Evolutionary conservation across 2,329 filamentous ascomycete genomes (phyloP).

Genomic region (Trichoderma harzianum): DNA sequence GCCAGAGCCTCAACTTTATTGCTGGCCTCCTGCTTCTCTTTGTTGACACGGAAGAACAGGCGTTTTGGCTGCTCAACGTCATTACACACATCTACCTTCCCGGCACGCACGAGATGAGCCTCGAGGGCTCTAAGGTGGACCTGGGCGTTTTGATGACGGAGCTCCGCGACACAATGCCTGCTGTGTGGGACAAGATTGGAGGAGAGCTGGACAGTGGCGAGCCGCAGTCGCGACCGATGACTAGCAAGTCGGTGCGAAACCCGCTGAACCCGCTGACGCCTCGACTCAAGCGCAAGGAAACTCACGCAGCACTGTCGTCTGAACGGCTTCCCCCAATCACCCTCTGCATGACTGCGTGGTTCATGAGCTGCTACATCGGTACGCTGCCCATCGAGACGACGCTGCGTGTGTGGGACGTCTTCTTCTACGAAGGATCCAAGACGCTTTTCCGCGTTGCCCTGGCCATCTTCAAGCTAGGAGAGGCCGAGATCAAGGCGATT

Average conservation of each 20-base stretch:
- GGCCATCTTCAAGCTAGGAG: conserved; percentile 85
- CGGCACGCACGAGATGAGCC: conserved; percentile 83
- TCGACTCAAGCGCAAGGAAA: conserved; percentile 39
- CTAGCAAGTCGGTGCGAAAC: conserved; percentile 35
- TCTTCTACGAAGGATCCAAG: conserved; percentile 93
- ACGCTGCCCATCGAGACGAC: conserved; percentile 89
- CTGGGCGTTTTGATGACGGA: conserved; percentile 88
- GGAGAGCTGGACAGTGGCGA: conserved; percentile 60
- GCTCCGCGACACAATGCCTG: conserved; percentile 76
- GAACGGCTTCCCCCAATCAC: conserved; percentile 80
- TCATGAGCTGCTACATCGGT: conserved; percentile 95
- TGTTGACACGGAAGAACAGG: conserved; percentile 81
- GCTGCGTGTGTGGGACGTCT: conserved; percentile 88
- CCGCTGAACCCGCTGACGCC: conserved; percentile 29
- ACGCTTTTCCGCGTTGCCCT: conserved; percentile 90
- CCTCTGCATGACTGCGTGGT: conserved; percentile 91
- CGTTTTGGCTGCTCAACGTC: conserved; percentile 90
- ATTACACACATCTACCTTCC: conserved; percentile 86
- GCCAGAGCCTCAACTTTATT: conserved; percentile 92
- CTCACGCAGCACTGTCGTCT: conserved; percentile 38
- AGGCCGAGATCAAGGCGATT: conserved; percentile 74
- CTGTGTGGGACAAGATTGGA: conserved; percentile 84
- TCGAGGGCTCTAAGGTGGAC: conserved; percentile 91
- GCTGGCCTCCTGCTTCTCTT: conserved; percentile 87
- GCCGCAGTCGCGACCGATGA: conserved; percentile 36